Evolutionary conservation across 1,139 yeast species (phyloP), one percentile per base, ranked within the genome.

Genomic region (Candida freyschussii): DNA sequence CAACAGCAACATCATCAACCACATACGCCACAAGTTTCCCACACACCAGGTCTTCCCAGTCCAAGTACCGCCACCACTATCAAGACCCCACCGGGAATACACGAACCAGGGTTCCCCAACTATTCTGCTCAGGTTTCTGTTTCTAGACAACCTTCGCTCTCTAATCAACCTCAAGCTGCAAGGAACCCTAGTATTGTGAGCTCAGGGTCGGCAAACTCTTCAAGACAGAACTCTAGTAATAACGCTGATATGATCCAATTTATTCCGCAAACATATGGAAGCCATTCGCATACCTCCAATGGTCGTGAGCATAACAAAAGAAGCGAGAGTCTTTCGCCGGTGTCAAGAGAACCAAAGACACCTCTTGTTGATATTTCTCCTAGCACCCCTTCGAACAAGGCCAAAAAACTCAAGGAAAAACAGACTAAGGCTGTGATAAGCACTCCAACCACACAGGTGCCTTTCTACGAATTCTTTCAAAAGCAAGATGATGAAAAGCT

Each of bases 401-500:
- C 10, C 8, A 28, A 28, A 19, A 25, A 32, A 15, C 10, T 22
- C 7, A 28, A 54, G 36, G 55, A 53, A 36, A 49, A 50, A 27
- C 45, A 48, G 26, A 47, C 56, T 2, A 64, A 65, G 39, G 60
- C 69, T 3, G 51, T 65, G 4, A 62, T 68, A 27, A 52, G 63
- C 3, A 52, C 79, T 4, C 83, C 82, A 3, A 70, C 66, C 4
- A 84, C 86, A 1, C 76, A 79, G 20, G 79, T 79, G 2, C 89
- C 89, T 13, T 82, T 82, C 51, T 80, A 80, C 29, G 78, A 80
- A 46, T 81, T 75, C 52, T 64, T 82, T 36, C 69, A 74, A 32
- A 77, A 75, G 48, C 78, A 78, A 49, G 91, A 82, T 52, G 93
- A 82, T 53, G 78, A 78, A 24, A 87, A 87, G 53, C 69, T 85